Conservation (phyloP, 2,329 filamentous ascomycete genomes). For the Stagonosporopsis vannaccii region DNA sequence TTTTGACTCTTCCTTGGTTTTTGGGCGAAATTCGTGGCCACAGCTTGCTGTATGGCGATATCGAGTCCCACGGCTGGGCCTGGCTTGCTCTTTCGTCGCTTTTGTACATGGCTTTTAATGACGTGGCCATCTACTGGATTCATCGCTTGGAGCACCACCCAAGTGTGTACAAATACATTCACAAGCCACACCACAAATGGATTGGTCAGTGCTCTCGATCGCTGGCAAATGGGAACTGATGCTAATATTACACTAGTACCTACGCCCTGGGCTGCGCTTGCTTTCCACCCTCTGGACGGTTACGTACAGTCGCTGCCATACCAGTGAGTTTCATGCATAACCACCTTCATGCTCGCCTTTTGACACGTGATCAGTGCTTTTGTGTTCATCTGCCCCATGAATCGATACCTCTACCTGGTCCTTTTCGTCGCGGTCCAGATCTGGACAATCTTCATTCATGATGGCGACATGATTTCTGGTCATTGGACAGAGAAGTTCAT, state of each 20-base stretch:
- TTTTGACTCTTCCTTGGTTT: slow-evolving; percentile 57
- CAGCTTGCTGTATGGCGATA: slow-evolving; percentile 52
- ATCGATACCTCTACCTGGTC: slow-evolving; percentile 55
- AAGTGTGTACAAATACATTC: slow-evolving; percentile 56
- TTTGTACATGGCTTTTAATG: slow-evolving; percentile 57
- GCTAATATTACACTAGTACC: slow-evolving; percentile 46
- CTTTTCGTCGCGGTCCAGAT: slow-evolving; percentile 57
- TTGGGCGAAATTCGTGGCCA: slow-evolving; percentile 58
- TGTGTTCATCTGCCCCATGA: slow-evolving; percentile 56
- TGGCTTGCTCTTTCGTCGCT: slow-evolving; percentile 52
- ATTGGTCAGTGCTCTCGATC: slow-evolving; percentile 48
- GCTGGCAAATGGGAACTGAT: not conserved
- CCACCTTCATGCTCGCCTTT: not conserved
- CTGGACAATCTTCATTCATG: slow-evolving; percentile 61
- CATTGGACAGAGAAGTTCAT: slow-evolving; percentile 58
- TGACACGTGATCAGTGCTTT: slow-evolving; percentile 46
- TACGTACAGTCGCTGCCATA: slow-evolving; percentile 58
- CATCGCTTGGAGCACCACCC: slow-evolving; percentile 58
- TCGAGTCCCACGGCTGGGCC: slow-evolving; percentile 40
- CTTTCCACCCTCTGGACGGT: slow-evolving; percentile 58
- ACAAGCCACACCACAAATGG: slow-evolving; percentile 61
- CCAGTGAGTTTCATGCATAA: slow-evolving; percentile 46
- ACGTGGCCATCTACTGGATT: slow-evolving; percentile 59
- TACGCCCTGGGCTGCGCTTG: slow-evolving; percentile 57
- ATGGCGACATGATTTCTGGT: slow-evolving; percentile 59